A percentile compares a stretch with the other conserved stretches of the same genome.
These are phyloP conservation scores for Gelatoporia subvermispora DNA, from an alignment of 768 basidiomycete genomes.

Conservation along the genomic window DNA sequence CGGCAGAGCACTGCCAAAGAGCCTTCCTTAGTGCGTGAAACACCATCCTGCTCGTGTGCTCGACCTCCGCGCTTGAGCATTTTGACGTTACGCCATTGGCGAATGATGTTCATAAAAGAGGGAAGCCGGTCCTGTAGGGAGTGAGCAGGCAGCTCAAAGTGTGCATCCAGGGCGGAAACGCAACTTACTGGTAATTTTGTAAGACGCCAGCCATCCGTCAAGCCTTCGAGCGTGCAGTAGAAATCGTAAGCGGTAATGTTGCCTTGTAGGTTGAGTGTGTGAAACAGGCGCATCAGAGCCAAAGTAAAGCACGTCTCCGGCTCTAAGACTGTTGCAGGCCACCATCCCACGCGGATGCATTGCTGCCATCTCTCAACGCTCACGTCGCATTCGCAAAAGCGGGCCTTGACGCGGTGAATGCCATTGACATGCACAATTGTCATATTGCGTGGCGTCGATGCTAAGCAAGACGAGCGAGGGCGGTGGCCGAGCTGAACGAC, in stretches of 20 bases:
- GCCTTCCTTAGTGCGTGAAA: constrained; percentile 7
- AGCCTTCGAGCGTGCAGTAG: constrained; percentile 20
- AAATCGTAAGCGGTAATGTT: constrained; percentile 31
- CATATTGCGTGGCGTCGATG: too few relatives aligned
- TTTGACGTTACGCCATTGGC: constrained; percentile 17
- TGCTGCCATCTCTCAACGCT: constrained; percentile 6
- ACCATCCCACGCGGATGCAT: constrained; percentile 27
- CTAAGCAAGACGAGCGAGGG: too few relatives aligned
- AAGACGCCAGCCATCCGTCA: constrained; percentile 28
- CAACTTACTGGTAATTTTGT: constrained; percentile 2
- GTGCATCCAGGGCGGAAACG: not conserved
- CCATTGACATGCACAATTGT: constrained; percentile 21
- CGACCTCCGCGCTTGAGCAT: constrained; percentile 16
- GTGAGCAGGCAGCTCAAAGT: too few relatives aligned
- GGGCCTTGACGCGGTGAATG: constrained; percentile 17
- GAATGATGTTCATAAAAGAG: constrained; percentile 9
- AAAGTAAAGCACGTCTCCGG: constrained; percentile 30
- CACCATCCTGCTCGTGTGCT: constrained; percentile 16
- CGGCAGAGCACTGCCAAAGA: constrained; percentile 16
- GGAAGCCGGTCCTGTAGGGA: constrained; percentile 14
- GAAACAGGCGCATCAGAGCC: constrained; percentile 24
- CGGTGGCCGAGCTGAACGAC: too few relatives aligned
- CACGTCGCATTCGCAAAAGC: constrained; percentile 21
- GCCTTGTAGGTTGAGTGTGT: constrained; percentile 28
- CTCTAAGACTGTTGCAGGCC: constrained; percentile 23